Evolutionary conservation across 179 eudicot species (phyloP), one percentile per base, ranked within the genome.

Genomic region (Actinidia arguta): DNA sequence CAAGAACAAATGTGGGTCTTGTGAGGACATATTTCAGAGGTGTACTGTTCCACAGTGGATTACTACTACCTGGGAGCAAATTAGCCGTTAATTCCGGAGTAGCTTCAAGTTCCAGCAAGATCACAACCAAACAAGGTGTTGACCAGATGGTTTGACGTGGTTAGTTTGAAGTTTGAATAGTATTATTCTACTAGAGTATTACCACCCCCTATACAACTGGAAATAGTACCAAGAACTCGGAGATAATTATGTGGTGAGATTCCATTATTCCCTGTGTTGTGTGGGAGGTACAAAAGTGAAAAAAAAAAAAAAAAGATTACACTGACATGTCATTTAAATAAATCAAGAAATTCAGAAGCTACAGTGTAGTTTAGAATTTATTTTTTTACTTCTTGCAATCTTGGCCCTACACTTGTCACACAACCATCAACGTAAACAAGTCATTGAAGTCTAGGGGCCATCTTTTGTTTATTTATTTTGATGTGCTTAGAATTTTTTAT

Each of bases 181-280:
- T 1, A n/a, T 24, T 36, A 64, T 2, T 14, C 44, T n/a, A 13
- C 44, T 5, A 12, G 13, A 75, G 12, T 61, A 24, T 39, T 24
- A 14, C 24, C 31, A 64, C 46, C 72, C n/a, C n/a, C n/a, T n/a
- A n/a, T 46, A 86, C 89, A 87, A 87, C 89, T 87, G 89, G 85
- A 84, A 76, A 76, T 75, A 47, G 85, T 75, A 75, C 75, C 12
- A 75, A 79, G 87, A 83, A 74, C 85, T 78, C 74, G 83, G 58
- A 82, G 80, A 86, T 85, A 87, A 80, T 83, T 85, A 80, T 78
- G 31, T 47, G 82, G 46, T 69, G 27, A 85, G 88, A 86, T 85
- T 87, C 88, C 88, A 80, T 72, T 84, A 84, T 87, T 83, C 87
- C 86, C 80, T 85, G 39, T 85, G 85, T 80, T 85, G 54, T 36